Base-by-base conservation (phyloP, 495 filamentous ascomycete genomes). In the Glarea lozoyensis region DNA sequence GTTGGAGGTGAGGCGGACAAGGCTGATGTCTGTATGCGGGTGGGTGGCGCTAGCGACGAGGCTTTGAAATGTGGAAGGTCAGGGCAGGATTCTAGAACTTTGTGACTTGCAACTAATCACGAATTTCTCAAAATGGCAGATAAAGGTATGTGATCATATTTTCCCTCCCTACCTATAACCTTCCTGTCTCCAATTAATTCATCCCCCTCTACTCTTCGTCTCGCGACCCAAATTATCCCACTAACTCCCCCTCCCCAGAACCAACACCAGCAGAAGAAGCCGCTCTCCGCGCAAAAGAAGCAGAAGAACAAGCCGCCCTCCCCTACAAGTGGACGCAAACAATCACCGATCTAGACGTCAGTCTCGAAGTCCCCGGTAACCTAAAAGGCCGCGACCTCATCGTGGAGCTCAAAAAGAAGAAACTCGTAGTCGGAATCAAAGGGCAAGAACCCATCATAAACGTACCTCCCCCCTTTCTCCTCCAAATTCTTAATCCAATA, bases 301-400 rank as follows among this genome's bases (percentile, higher is more conserved):
- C 72, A 22, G 83, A 79, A 24, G 92, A 97, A 62, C 92, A 98
- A 68, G 86, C 84, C 16, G 73, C 81, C 31, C 81, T 98, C 9
- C 92, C 92, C 3, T 98, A 98, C 79, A 88, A 92, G 66, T 98
- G 92, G 92, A 85, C 76, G 2, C 92, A 98, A 63, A 88, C 82
- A n/a, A 96, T 98, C 63, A 70, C 74, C 46, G 93, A 97, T 51
- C 65, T 96, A 49, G 89, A 97, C 55, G 65, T 98, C 48, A 82
- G 73, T 22, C 65, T 89, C 40, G 55, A 59, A 33, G 77, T 98
- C 2, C 77, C 89, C 1, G 79, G 69, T 16, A 92, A 84, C 50
- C 64, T 94, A 50, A 88, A 88, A 60, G 85, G 76, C n/a, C 73
- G 79, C 33, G 92, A 98, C 52, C 64, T 97, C 13, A 76, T 79